Conservation (phyloP, 1,139 yeast genomes). For the Hanseniaspora uvarum region DNA sequence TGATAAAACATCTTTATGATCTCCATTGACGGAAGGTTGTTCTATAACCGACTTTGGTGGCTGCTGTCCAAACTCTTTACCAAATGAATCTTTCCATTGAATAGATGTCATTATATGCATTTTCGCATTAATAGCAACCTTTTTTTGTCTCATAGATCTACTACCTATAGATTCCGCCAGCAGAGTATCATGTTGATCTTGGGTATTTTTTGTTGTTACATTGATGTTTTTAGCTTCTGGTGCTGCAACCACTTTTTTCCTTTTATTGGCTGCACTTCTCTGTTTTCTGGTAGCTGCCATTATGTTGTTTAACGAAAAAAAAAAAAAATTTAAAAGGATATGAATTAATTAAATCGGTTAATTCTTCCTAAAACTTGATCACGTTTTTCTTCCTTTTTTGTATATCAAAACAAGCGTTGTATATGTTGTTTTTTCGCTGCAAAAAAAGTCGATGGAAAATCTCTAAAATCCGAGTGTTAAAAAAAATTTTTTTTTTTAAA, state of each 20-base stretch:
- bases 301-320: background rate
- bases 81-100: conserved; percentile 6
- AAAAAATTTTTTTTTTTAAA: background rate
- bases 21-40: conserved; percentile 22
- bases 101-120: conserved; percentile 10
- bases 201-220: background rate
- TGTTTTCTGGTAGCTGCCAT: conserved; percentile 16
- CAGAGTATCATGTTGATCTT: background rate
- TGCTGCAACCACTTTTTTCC: background rate
- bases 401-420: too few species aligned
- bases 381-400: background rate
- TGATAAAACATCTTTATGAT: conserved; percentile 69
- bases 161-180: conserved; percentile 13
- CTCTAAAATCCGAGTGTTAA: background rate
- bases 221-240: background rate
- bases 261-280: conserved; percentile 3
- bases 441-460: background rate
- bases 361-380: background rate
- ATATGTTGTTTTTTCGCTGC: background rate
- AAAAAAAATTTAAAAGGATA: background rate
- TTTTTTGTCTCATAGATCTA: conserved; percentile 17
- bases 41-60: conserved; percentile 17
- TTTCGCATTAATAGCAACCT: conserved; percentile 10
- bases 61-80: conserved; percentile 4
- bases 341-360: background rate